phyloP scores from a whole-genome alignment of 2,329 filamentous ascomycete species.

The Diaporthe humulicola region DNA sequence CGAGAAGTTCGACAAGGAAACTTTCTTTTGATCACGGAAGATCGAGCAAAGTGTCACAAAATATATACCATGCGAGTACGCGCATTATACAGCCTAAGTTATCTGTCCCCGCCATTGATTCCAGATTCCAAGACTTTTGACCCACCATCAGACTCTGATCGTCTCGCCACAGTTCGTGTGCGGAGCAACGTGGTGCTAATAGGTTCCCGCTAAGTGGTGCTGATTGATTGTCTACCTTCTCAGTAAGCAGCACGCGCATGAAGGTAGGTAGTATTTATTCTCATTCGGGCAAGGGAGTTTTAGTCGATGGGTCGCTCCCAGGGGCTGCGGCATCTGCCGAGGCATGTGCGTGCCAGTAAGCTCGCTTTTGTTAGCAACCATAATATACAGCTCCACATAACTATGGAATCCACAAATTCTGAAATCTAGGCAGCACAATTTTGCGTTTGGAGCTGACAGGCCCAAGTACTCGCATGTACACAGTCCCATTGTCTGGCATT shows the following conservation, averaged over 20 bases:
- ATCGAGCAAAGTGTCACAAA: too few species aligned
- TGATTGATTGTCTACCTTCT: too few species aligned
- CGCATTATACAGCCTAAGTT: neutral
- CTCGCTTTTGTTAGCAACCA: neutral
- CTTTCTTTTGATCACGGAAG: neutral
- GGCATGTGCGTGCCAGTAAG: neutral
- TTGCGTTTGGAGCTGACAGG: neutral
- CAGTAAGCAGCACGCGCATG: neutral
- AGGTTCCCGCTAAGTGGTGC: too few species aligned
- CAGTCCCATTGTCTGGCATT: too few species aligned
- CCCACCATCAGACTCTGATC: neutral
- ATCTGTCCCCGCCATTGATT: neutral
- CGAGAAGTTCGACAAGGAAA: neutral
- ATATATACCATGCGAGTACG: neutral
- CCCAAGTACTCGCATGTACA: neutral
- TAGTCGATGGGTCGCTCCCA: neutral
- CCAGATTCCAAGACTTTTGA: neutral
- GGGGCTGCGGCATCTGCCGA: neutral
- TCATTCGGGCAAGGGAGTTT: neutral
- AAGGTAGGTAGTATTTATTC: neutral
- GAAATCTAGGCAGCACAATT: neutral
- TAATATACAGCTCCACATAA: neutral
- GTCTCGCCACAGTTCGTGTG: neutral
- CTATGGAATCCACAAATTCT: neutral
- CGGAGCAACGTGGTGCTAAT: constrained; percentile 3